Conservation (phyloP, 352 stramenopile species). For the Pythium apleroticum region DNA sequence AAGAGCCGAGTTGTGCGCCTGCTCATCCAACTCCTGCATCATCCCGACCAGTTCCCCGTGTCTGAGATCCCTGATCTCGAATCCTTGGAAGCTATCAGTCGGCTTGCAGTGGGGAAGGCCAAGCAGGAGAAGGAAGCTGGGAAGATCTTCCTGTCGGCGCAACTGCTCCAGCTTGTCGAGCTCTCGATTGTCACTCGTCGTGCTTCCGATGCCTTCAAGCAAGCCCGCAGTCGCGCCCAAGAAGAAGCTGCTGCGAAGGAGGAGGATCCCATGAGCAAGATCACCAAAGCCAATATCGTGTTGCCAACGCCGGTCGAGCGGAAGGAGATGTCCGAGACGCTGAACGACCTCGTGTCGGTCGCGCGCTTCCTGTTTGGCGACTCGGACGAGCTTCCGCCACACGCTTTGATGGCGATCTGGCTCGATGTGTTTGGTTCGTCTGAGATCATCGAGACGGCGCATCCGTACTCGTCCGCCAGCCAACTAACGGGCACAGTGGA, state of each 20-base stretch:
- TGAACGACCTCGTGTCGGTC: conserved; percentile 57
- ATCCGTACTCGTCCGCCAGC: conserved; percentile 48
- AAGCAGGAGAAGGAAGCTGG: conserved; percentile 55
- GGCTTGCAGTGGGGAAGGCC: conserved; percentile 55
- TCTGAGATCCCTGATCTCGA: conserved; percentile 62
- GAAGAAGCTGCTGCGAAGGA: not conserved
- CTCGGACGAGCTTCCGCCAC: conserved; percentile 39
- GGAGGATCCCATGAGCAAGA: not conserved
- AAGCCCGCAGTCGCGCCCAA: not conserved
- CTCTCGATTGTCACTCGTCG: conserved; percentile 54
- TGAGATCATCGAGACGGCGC: conserved; percentile 56
- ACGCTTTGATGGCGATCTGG: conserved; percentile 71
- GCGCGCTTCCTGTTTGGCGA: conserved; percentile 65
- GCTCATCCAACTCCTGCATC: conserved; percentile 73
- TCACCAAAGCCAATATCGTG: conserved; percentile 27
- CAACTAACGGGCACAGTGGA: conserved; percentile 37
- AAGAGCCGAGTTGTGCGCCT: conserved; percentile 77
- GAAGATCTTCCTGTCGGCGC: conserved; percentile 71
- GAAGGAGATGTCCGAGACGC: conserved; percentile 37
- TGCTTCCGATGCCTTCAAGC: conserved; percentile 25
- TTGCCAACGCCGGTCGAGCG: conserved; percentile 47
- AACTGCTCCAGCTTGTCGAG: conserved; percentile 80
- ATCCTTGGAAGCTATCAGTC: conserved; percentile 59
- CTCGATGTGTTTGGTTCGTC: conserved; percentile 72
- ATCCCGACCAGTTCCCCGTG: conserved; percentile 53